Evolutionary conservation across 176 grass and related monocot species (phyloP).

Genomic region (Secale cereale): DNA sequence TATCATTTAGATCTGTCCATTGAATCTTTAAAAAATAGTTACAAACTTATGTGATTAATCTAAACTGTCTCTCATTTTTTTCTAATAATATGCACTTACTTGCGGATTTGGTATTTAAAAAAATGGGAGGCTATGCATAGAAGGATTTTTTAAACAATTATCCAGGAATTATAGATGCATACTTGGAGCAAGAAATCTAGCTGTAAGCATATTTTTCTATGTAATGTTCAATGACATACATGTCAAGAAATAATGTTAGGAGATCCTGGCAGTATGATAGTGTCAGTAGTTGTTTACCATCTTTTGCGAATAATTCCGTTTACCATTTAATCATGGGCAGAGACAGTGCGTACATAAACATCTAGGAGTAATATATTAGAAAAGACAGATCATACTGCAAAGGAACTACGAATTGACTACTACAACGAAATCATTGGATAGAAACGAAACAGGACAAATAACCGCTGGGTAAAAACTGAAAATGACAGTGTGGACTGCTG

Average conservation of each 20-base stretch:
- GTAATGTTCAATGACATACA: neutral
- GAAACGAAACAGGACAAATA: constrained; percentile 22
- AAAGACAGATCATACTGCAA: neutral
- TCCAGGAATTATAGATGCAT: neutral
- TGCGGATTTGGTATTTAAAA: neutral
- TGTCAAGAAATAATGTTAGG: neutral
- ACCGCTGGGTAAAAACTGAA: constrained; percentile 16
- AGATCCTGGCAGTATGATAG: neutral
- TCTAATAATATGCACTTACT: neutral
- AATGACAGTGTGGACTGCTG: constrained; percentile 17
- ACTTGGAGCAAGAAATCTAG: neutral
- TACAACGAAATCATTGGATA: neutral
- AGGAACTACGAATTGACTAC: neutral
- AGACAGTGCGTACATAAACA: neutral
- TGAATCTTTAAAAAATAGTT: neutral
- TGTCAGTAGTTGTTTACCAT: neutral
- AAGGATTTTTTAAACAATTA: neutral
- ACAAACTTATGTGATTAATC: neutral
- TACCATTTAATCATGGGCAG: neutral
- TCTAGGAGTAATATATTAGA: too few species aligned
- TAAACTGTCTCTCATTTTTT: neutral
- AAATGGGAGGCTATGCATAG: neutral
- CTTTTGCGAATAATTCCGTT: neutral
- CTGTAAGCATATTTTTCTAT: neutral
- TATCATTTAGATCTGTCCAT: neutral